Base-by-base conservation (phyloP, 2,329 filamentous ascomycete genomes). In the Dactylellina sp. region DNA sequence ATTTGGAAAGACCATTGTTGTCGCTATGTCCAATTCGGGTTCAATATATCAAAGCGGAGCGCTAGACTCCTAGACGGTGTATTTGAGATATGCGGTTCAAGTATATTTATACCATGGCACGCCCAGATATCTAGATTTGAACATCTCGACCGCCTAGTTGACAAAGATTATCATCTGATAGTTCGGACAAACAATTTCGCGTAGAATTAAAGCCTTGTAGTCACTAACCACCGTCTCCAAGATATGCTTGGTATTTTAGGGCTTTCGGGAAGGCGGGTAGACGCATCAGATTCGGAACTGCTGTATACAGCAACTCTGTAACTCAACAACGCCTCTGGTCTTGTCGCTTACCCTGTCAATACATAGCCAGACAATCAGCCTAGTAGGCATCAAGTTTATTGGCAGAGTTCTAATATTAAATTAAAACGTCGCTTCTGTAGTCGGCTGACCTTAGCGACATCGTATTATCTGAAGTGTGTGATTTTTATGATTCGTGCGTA, bases 221-320 rank as follows among this genome's bases (percentile, higher is more conserved):
- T n/a, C n/a, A n/a, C n/a, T 11, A 42, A 42, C 16, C 9, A 42
- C 7, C 6, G 11, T 20, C 12, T 35, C 11, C 24, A 14, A n/a
- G 24, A 24, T 5, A 40, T 40, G 2, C 46, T 50, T 50, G 46
- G 46, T 50, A 28, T 50, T 28, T 50, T 32, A 14, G n/a, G 14
- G 22, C 24, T 50, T 50, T 32, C 12, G 22, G 46, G 22, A 50
- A 50, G 46, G 46, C 46, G 11, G 6, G 28, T 32, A 50, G 3
- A 50, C 22, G 22, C 11, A 50, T 14, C 14, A 18, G 7, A 12
- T 50, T 28, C 7, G 20, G 22, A 50, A 28, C 46, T 50, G 24
- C 46, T 50, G 14, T 25, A 50, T 50, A 6, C 7, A 50, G 46
- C 24, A 50, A 28, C 46, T 50, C 3, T 47, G 44, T 24, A 24